Evolutionary conservation across 2,329 filamentous ascomycete species (phyloP).

Genomic region (Epicoccum sorghinum): DNA sequence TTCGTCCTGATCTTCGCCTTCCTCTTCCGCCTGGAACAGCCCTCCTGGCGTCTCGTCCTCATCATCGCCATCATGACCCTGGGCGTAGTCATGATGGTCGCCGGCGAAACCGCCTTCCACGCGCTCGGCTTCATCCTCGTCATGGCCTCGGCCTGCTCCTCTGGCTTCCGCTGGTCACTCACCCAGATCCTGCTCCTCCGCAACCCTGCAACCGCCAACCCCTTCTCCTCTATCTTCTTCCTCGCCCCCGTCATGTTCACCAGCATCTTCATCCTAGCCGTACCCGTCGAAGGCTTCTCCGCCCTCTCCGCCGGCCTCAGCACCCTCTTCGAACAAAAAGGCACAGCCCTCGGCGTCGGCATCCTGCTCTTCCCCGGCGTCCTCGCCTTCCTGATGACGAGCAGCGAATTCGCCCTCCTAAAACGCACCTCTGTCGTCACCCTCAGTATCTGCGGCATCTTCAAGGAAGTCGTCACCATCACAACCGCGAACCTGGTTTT

Average conservation of each 20-base stretch:
- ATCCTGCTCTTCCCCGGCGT: constrained; percentile 88
- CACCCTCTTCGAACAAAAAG: constrained; percentile 70
- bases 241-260: constrained; percentile 97
- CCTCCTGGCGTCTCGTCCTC: constrained; percentile 81
- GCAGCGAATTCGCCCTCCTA: constrained; percentile 91
- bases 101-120: constrained; percentile 90
- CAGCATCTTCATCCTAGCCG: constrained; percentile 77
- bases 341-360: constrained; percentile 67
- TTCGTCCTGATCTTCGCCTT: constrained; percentile 97
- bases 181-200: constrained; percentile 94
- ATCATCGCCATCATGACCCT: constrained; percentile 92
- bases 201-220: constrained; percentile 93
- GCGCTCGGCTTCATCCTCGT: constrained; percentile 86
- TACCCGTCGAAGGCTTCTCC: constrained; percentile 81
- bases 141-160: constrained; percentile 92
- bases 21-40: constrained; percentile 85
- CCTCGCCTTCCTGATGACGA: constrained; percentile 95
- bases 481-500: constrained; percentile 86
- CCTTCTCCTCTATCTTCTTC: constrained; percentile 96
- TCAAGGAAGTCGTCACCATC: constrained; percentile 98
- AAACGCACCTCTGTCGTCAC: constrained; percentile 96
- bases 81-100: constrained; percentile 98
- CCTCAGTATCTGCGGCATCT: constrained; percentile 94
- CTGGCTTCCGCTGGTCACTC: constrained; percentile 97
- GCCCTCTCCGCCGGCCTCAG: constrained; percentile 70